Evolutionary conservation across 2,329 filamentous ascomycete genomes (phyloP), one percentile per base, ranked within the genome.

Genomic region (Blastomyces emzantsi): DNA sequence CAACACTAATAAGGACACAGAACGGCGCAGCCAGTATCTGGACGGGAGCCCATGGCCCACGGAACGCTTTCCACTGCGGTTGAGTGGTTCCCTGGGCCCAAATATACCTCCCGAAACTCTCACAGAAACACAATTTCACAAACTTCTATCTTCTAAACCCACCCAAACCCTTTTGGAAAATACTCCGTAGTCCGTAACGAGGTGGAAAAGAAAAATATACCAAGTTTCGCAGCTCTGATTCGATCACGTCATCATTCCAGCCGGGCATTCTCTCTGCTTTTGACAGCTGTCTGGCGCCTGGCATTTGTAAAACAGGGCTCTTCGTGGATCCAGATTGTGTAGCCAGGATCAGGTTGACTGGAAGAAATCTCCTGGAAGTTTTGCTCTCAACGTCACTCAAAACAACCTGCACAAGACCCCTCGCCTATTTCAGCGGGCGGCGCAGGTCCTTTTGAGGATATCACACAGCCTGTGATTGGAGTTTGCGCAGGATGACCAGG

Each of bases 31-130:
- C 36, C 28, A 56, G 22, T 30, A 58, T 58, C 55, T 5, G 28
- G 36, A n/a, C 7, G 55, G 51, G 11, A 28, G 17, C 36, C 19
- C 55, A 39, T 56, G 54, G 54, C 33, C 33, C 55, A 57, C 41
- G 55, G 55, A 30, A 56, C 52, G 17, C 13, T 28, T 56, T 30
- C 28, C 25, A 30, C 30, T 17, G 19, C 7, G 54, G 49, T 52
- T 52, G 54, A 57, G 11, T 11, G 39, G 25, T 41, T 13, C 22
- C 22, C 22, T 17, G 56, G 56, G 5, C 19, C 51, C 15, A 28
- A 33, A 54, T 54, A 54, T 54, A 11, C 56, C 36, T 58, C 39
- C 56, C 56, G 56, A 58, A 58, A 58, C 56, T 58, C 39, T 45
- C 56, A 8, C 28, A 15, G 15, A 22, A 36, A 58, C 36, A 22